Percentiles rank a stretch among this genome's conserved stretches.
Conservation (phyloP, 75 land plant species). For the Picea glauca region DNA sequence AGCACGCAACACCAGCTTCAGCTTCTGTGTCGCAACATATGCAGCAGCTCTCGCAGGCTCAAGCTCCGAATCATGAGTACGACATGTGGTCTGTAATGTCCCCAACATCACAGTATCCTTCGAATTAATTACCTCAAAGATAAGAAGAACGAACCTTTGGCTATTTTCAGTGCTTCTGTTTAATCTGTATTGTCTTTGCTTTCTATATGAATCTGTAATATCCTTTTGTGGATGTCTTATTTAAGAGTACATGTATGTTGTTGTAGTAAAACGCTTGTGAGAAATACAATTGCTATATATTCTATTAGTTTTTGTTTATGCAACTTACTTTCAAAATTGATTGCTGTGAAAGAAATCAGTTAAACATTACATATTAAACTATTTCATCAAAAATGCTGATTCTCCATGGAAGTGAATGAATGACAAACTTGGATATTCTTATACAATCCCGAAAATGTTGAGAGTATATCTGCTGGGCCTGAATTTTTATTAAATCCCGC, state of each 20-base stretch:
- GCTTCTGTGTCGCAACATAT: not conserved
- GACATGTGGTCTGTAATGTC: not conserved
- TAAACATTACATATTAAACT: not conserved
- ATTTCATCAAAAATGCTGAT: too few relatives aligned
- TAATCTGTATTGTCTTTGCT: conserved; percentile 1
- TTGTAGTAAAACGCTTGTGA: not conserved
- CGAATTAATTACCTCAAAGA: not conserved
- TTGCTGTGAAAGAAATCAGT: not conserved
- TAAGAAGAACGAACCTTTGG: not conserved
- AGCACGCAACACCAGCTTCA: not conserved
- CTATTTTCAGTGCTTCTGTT: not conserved
- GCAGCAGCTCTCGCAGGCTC: not conserved
- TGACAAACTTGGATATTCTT: too few relatives aligned
- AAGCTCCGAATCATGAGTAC: not conserved
- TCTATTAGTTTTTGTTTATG: not conserved
- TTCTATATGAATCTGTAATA: not conserved
- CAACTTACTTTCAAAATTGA: not conserved
- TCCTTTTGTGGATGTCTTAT: not conserved
- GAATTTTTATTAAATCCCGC: not conserved
- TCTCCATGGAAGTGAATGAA: too few relatives aligned
- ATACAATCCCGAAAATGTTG: too few relatives aligned
- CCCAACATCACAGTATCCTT: not conserved
- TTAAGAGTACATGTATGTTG: not conserved
- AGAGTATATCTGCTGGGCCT: too few relatives aligned
- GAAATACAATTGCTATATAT: not conserved